Percentiles rank a stretch among this genome's conserved stretches.
Evolutionary conservation across 2,329 filamentous ascomycete species (phyloP).

Genomic region (Penicillium verrucosum): DNA sequence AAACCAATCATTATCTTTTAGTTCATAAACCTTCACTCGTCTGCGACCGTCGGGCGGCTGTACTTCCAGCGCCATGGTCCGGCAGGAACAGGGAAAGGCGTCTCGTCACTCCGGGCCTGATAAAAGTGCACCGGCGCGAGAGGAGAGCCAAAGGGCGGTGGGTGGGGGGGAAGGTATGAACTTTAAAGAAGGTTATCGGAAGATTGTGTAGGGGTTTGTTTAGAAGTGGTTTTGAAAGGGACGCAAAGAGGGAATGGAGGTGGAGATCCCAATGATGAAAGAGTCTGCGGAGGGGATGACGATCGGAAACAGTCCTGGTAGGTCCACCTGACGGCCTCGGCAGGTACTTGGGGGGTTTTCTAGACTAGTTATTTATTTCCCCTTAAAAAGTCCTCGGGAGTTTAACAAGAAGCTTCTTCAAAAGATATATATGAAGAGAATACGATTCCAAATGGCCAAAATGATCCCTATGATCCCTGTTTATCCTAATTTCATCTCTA

Average conservation of each 20-base stretch:
- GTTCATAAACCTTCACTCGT: constrained; percentile 96
- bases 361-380: background rate
- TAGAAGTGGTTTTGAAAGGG: constrained; percentile 15
- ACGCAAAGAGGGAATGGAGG: constrained; percentile 12
- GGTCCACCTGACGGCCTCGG: constrained; percentile 33
- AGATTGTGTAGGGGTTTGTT: constrained; percentile 10
- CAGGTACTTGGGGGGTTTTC: constrained; percentile 15
- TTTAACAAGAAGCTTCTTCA: constrained; percentile 2
- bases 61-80: constrained; percentile 48
- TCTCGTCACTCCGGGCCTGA: constrained; percentile 40
- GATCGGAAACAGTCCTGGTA: constrained; percentile 9
- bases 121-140: constrained; percentile 31
- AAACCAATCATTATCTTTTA: constrained; percentile 98
- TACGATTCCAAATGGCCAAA: too few species aligned
- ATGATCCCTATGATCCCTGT: background rate
- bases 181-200: constrained; percentile 10
- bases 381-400: constrained; percentile 1
- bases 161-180: background rate
- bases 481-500: background rate
- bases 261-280: constrained; percentile 24
- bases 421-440: constrained; percentile 13
- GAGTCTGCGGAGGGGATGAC: constrained; percentile 27
- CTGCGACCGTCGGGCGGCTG: constrained; percentile 51
- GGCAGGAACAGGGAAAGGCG: constrained; percentile 32
- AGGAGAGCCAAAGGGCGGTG: constrained; percentile 24